phyloP scores from a whole-genome alignment of 2,329 filamentous ascomycete species.

The Diaporthe citrichinensis region DNA sequence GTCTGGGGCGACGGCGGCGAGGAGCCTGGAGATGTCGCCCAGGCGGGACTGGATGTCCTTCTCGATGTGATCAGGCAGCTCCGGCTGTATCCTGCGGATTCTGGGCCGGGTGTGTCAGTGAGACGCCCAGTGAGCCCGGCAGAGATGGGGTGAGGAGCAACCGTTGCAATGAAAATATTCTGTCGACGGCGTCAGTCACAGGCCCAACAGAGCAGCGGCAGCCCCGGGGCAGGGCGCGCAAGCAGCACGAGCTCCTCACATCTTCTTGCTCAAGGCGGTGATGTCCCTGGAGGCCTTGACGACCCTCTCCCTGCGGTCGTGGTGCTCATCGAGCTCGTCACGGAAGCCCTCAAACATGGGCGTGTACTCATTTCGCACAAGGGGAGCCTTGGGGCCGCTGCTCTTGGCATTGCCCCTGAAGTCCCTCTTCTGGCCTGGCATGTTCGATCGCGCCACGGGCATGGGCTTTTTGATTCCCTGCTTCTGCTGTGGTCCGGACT shows the following conservation, averaged over 20 bases:
- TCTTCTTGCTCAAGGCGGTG: slow-evolving; percentile 96
- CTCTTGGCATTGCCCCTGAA: slow-evolving; percentile 65
- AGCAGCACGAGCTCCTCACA: slow-evolving; percentile 69
- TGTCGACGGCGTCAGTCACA: slow-evolving; percentile 51
- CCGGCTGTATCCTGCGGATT: slow-evolving; percentile 72
- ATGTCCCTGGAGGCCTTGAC: slow-evolving; percentile 94
- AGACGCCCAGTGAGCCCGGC: neutral
- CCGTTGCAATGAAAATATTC: slow-evolving; percentile 89
- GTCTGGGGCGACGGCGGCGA: slow-evolving; percentile 78
- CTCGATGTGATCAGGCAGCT: slow-evolving; percentile 77
- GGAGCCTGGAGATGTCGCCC: slow-evolving; percentile 78
- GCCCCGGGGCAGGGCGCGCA: too few relatives aligned
- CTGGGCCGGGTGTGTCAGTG: slow-evolving; percentile 56
- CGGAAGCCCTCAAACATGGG: slow-evolving; percentile 90
- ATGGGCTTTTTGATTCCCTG: neutral
- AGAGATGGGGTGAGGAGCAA: slow-evolving; percentile 49
- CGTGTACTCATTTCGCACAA: slow-evolving; percentile 65
- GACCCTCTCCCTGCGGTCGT: slow-evolving; percentile 90
- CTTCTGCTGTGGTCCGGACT: neutral
- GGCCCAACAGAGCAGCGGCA: neutral
- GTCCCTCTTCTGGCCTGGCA: slow-evolving; percentile 66
- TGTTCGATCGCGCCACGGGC: slow-evolving; percentile 44
- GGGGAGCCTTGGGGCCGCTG: slow-evolving; percentile 44
- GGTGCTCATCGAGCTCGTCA: slow-evolving; percentile 91
- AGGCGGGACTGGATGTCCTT: slow-evolving; percentile 80